These are phyloP conservation scores for Aspergillus nanangensis DNA, from an alignment of 495 filamentous ascomycete genomes.

Conservation along the genomic window DNA sequence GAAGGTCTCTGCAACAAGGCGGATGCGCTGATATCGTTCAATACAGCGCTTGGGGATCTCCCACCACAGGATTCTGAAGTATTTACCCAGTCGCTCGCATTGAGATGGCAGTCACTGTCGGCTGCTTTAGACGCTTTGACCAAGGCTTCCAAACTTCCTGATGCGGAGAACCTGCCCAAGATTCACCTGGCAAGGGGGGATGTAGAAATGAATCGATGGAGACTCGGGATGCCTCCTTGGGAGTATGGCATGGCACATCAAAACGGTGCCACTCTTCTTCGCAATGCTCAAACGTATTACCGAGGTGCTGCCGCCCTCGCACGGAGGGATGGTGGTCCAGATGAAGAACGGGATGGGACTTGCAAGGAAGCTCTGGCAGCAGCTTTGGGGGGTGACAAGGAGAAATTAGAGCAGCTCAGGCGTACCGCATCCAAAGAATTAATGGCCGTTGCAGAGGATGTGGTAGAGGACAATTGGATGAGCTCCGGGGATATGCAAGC, in stretches of 20 bases:
- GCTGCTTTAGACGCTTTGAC: constrained; percentile 45
- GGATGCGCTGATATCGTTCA: constrained; percentile 54
- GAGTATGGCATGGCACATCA: constrained; percentile 42
- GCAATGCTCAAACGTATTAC: constrained; percentile 63
- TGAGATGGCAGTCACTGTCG: constrained; percentile 49
- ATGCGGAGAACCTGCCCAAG: constrained; percentile 49
- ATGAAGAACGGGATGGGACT: constrained; percentile 43
- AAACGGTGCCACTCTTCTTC: constrained; percentile 45
- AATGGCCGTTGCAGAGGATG: constrained; percentile 37
- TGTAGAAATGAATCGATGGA: constrained; percentile 53
- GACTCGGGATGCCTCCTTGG: constrained; percentile 45
- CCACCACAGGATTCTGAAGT: constrained; percentile 24
- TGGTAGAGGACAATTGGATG: constrained; percentile 47
- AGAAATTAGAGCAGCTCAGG: constrained; percentile 36
- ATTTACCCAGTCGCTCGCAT: constrained; percentile 18
- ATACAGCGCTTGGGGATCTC: constrained; percentile 34
- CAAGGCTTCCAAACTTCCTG: constrained; percentile 47
- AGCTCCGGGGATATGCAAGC: constrained; percentile 29
- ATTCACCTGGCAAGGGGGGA: constrained; percentile 62
- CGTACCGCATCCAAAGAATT: constrained; percentile 24
- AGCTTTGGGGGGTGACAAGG: constrained; percentile 38
- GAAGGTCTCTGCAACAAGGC: constrained; percentile 53
- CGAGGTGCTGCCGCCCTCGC: constrained; percentile 52
- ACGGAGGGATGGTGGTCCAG: constrained; percentile 31
- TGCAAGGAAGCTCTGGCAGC: constrained; percentile 42